These are phyloP conservation scores for Cochliopodium minus DNA, from an alignment of 208 protist species.

Conservation along the genomic window DNA sequence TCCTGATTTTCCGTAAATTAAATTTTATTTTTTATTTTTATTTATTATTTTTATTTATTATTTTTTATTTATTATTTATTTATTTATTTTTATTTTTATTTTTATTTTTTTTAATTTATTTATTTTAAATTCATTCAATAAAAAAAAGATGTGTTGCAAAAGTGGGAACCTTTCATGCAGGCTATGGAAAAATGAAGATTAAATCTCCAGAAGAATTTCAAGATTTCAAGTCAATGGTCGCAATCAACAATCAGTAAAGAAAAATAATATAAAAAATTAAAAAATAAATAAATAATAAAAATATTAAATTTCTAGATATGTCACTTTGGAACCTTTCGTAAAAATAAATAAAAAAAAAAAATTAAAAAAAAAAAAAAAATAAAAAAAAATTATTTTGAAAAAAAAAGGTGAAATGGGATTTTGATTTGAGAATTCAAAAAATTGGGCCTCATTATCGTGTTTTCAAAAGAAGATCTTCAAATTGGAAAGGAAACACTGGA, in stretches of 20 bases:
- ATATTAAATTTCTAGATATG: background rate
- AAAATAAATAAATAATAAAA: background rate
- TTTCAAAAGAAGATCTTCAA: constrained; percentile 19
- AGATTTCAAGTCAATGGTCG: background rate
- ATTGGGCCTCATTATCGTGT: constrained; percentile 22
- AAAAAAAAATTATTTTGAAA: constrained; percentile 9
- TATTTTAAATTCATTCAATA: background rate
- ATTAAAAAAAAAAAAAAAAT: background rate
- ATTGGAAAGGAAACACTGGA: constrained; percentile 28
- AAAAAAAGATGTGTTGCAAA: background rate
- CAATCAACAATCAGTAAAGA: constrained; percentile 8
- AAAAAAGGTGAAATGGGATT: constrained; percentile 21
- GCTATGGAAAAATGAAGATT: constrained; percentile 21
- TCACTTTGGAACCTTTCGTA: constrained; percentile 12
- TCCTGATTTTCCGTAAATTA: too few relatives aligned
- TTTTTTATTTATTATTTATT: too few relatives aligned
- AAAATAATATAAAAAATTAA: background rate
- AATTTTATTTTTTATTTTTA: too few relatives aligned
- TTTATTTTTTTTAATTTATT: constrained; percentile 13
- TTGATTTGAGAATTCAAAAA: constrained; percentile 24
- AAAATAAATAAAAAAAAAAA: background rate
- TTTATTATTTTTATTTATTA: too few relatives aligned
- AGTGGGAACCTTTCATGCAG: background rate
- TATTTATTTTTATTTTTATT: too few relatives aligned
- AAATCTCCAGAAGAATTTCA: constrained; percentile 1